Base-by-base conservation (phyloP, 2,329 filamentous ascomycete species). In the Trichoderma guizhouense region DNA sequence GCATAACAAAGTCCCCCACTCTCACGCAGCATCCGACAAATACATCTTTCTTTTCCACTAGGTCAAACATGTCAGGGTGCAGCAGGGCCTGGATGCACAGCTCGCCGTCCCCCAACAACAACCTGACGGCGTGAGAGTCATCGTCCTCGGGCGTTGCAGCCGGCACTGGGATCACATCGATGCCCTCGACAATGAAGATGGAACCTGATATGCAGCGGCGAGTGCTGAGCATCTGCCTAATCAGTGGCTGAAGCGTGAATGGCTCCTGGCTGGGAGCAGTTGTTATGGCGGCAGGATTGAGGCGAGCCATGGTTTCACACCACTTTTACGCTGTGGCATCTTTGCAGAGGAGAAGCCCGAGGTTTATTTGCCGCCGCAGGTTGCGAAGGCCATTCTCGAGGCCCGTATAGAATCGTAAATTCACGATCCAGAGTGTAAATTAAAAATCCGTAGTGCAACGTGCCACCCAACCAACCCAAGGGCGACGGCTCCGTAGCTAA, bases 31-130 rank as follows among this genome's bases (percentile, higher is more conserved):
- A 83, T 1, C 87, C 87, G 12, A 84, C 79, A 5, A 78, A 79
- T 43, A 89, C 75, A n/a, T 84, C 81, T 2, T 82, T 83, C 1
- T 76, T 77, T 53, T 86, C 82, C 9, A 87, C 80, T n/a, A 86
- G 82, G 5, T 82, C 80, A 65, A 88, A 86, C 78, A 86, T 81
- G 61, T 82, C 82, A 1, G 82, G 78, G 7, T 79, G 77, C 55
- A 88, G 76, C 8, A 89, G 77, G 0, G 86, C 86, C 76, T 89
- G 87, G n/a, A 89, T 82, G 74, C 85, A 88, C 4, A 88, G 77
- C 74, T 85, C 81, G 1, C 87, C 86, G 73, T 89, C 87, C 47
- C 86, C 84, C 0, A 89, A 82, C 0, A 88, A 69, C 12, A 89
- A 74, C 2, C 86, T 81, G 1, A 88, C 75, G 2, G 81, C 79